A percentile compares a stretch with the other conserved stretches of the same genome.
phyloP scores from a whole-genome alignment of 2,329 filamentous ascomycete genomes.

The Penicillium hesseltinei region DNA sequence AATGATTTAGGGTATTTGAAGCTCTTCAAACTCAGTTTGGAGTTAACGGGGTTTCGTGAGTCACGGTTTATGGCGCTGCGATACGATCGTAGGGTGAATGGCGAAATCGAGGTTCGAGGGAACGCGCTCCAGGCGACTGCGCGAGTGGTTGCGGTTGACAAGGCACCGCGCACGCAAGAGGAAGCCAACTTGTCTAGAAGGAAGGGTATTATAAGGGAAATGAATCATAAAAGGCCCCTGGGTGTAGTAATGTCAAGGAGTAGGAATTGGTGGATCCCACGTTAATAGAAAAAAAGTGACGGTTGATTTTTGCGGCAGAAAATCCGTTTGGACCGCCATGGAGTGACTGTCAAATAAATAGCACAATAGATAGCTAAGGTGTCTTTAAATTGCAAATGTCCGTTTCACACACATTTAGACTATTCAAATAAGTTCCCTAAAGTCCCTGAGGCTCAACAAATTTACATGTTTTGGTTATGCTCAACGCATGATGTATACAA shows the following conservation, averaged over 20 bases:
- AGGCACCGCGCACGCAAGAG: slow-evolving; percentile 29
- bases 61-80: slow-evolving; percentile 4
- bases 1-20: neutral
- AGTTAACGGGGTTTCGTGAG: neutral
- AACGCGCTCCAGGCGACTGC: slow-evolving; percentile 19
- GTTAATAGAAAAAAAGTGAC: neutral
- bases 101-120: slow-evolving; percentile 10
- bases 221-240: neutral
- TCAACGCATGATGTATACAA: neutral
- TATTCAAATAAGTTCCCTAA: neutral
- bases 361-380: no score
- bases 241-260: neutral
- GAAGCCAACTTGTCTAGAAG: slow-evolving; percentile 39
- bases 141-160: slow-evolving; percentile 30
- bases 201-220: neutral
- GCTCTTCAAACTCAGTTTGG: neutral
- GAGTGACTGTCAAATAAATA: neutral
- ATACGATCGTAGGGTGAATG: slow-evolving; percentile 10
- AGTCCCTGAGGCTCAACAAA: neutral
- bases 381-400: neutral
- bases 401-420: no score
- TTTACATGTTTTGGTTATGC: neutral
- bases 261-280: neutral
- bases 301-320: slow-evolving; percentile 2
- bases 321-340: neutral